These are phyloP conservation scores for Saccharomycopsis sp. DNA, from an alignment of 805 yeast genomes.

Conservation along the genomic window DNA sequence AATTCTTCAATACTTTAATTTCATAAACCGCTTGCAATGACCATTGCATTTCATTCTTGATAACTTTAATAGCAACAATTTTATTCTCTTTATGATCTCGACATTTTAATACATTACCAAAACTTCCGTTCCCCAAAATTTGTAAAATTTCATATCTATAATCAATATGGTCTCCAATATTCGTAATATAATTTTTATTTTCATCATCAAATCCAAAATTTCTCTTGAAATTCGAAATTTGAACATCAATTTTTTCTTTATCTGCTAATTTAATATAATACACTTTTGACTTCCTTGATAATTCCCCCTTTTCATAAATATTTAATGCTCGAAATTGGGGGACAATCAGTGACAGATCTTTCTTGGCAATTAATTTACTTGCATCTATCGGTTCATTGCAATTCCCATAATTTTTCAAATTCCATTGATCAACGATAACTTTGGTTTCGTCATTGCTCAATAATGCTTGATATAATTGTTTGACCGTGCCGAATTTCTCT, in stretches of 20 bases:
- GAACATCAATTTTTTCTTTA: constrained; percentile 4
- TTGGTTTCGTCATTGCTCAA: constrained; percentile 20
- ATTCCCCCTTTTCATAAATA: constrained; percentile 16
- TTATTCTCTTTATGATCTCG: constrained; percentile 54
- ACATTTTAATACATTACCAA: constrained; percentile 71
- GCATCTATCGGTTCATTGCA: not conserved
- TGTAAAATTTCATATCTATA: constrained; percentile 60
- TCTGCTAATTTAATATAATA: constrained; percentile 10
- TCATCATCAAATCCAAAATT: constrained; percentile 72
- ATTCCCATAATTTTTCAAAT: not conserved
- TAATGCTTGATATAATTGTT: constrained; percentile 18
- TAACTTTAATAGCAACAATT: constrained; percentile 67
- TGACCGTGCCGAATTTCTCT: constrained; percentile 1
- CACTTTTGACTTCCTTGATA: constrained; percentile 12
- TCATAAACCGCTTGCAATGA: constrained; percentile 74
- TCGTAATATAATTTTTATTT: constrained; percentile 51
- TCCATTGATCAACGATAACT: constrained; percentile 1
- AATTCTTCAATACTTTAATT: constrained; percentile 53
- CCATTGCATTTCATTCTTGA: constrained; percentile 67
- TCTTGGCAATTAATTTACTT: not conserved
- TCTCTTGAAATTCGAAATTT: constrained; percentile 30
- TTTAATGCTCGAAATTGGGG: constrained; percentile 13
- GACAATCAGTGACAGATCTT: no score
- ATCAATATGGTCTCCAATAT: constrained; percentile 63
- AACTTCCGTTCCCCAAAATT: constrained; percentile 69